Evolutionary conservation across 116 monocot genomes (phyloP), one percentile per base, ranked within the genome.

Genomic region (Dioscorea cayenensis): DNA sequence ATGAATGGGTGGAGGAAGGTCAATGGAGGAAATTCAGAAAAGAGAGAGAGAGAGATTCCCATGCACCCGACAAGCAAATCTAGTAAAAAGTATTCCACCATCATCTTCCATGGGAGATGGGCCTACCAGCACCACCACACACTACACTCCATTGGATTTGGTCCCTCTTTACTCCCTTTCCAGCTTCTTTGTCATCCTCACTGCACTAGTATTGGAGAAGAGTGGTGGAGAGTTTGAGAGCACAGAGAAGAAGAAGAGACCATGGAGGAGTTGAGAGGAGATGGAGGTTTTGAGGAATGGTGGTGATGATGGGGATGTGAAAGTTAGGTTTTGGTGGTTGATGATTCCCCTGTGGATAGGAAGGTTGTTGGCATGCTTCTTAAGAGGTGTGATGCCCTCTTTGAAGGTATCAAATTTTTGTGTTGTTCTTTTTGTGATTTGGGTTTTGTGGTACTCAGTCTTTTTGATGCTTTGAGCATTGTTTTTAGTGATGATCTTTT

Each of bases 271-370:
- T 11, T 49, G 61, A 60, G n/a, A 18, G 64, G 69, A 23, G 65
- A 7, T 61, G 70, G 69, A 36, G 66, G 63, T 36, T 28, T 60
- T 49, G 64, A 27, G 50, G 28, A 73, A 73, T 28, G 35, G 12
- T 28, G 29, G 14, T 20, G 35, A 17, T 28, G 50, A 23, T 13
- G 64, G 27, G 19, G 73, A 49, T 12, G 79, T 23, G 49, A 70
- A n/a, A 48, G 77, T 83, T 60, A 83, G 90, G 65, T 90, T 58
- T 72, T 90, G 80, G 86, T 90, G 64, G 90, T 90, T 29, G 90
- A 90, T 67, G 90, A 90, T 77, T 90, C 86, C 14, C 81, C 76
- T 13, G 77, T 90, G 25, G 90, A 90, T 65, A 71, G 84, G 58
- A 90, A 68, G 84, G 55, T 90, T 17, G 90, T 90, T 58, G 86